Conservation (phyloP, 78 protist species). For the Cavenderia fasciculata region DNA sequence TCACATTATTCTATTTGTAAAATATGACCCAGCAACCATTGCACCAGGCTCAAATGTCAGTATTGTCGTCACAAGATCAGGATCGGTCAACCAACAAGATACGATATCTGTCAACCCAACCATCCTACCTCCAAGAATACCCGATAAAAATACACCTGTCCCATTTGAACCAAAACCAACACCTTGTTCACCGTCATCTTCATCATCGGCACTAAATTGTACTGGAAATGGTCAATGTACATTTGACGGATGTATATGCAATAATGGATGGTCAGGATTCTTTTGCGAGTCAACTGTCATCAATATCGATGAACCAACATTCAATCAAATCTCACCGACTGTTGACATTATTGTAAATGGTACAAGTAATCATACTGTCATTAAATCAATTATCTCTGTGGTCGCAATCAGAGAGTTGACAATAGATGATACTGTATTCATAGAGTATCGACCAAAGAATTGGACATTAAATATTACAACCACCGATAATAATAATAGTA, state of each 20-base stretch:
- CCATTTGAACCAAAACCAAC: conserved; percentile 6
- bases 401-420: conserved; percentile 9
- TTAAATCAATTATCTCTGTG: background rate
- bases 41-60: no score
- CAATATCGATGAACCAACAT: background rate
- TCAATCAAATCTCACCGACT: background rate
- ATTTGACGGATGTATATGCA: conserved; percentile 9
- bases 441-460: background rate
- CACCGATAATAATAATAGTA: no score
- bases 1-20: no score
- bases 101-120: no score
- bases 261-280: conserved; percentile 1
- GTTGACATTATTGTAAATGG: background rate
- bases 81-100: no score
- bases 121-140: background rate
- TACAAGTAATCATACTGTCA: background rate
- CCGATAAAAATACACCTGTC: background rate
- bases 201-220: no score
- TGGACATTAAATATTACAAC: background rate
- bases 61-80: no score
- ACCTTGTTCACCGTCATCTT: background rate
- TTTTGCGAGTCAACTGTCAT: background rate
- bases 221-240: background rate
- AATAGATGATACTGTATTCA: background rate
- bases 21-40: no score